Evolutionary conservation across 2,329 filamentous ascomycete species (phyloP), one percentile per base, ranked within the genome.

Genomic region (Aspergillus carbonarius): DNA sequence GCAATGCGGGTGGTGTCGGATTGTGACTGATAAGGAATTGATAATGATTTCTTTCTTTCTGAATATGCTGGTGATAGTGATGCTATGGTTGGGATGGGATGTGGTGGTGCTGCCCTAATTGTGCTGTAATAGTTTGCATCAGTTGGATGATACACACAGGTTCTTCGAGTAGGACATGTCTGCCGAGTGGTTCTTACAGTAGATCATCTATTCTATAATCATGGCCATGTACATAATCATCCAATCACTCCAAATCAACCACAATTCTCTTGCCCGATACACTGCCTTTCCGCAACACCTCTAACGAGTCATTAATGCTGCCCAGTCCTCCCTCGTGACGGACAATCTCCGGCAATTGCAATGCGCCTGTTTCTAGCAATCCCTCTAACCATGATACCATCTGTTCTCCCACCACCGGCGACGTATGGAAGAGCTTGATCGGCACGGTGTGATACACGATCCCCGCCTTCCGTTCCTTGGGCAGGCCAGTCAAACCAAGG

Each of bases 381-480:
- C 79, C 76, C 70, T 91, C 89, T 25, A 91, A 75, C 89, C 89
- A 92, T 1, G 76, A 70, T 12, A 85, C 85, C 55, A 91, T 70
- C 0, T 79, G 79, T 61, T 86, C 82, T 0, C 90, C 90, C 0
- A 92, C 78, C 1, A 79, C 78, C 0, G 85, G 82, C 0, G 87
- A 81, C 58, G 88, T 85, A 68, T 93, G 90, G 67, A 91, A 92
- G 4, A 91, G 68, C 72, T 92, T 92, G 61, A 93, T 90, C 0
- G 89, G 89, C 0, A 92, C 86, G 0, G 80, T 84, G 67, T 91
- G 88, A 57, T 86, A 82, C 5, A 78, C 70, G 0, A 86, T 77
- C 0, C 80, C 80, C 0, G 73, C 54, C 0, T 73, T 72, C 1
- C 74, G 72, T 4, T 75, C 76, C 67, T 90, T 90, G 0, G 89